Evolutionary conservation across 352 stramenopile genomes (phyloP).

Genomic region (Phytophthora cactorum): DNA sequence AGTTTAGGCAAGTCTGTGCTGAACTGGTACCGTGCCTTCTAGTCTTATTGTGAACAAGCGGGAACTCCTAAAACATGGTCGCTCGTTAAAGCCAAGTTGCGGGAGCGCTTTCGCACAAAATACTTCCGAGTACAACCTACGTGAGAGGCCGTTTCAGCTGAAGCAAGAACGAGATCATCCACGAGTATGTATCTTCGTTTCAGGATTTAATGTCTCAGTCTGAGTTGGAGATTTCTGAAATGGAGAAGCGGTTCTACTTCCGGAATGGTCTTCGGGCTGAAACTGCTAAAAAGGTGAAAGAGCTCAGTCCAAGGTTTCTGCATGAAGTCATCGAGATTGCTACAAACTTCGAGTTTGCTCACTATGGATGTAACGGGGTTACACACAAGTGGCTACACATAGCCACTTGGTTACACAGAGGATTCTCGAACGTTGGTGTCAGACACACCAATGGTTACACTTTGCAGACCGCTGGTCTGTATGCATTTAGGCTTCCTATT

Average conservation of each 20-base stretch:
- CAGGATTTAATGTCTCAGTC: slow-evolving; percentile 1
- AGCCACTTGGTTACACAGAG: no score
- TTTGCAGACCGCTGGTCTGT: no score
- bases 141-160: neutral
- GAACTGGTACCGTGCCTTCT: no score
- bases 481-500: no score
- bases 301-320: neutral
- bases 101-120: neutral
- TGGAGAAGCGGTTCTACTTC: neutral
- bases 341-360: no score
- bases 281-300: neutral
- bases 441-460: no score
- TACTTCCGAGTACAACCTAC: slow-evolving; percentile 1
- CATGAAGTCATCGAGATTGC: neutral
- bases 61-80: neutral
- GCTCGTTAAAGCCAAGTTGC: neutral
- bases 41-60: no score
- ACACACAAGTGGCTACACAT: no score
- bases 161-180: neutral
- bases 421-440: no score
- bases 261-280: neutral
- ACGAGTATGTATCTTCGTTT: neutral
- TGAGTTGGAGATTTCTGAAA: neutral
- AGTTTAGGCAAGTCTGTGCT: neutral
- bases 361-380: no score